A percentile compares a stretch with the other conserved stretches of the same genome.
phyloP scores from a whole-genome alignment of 257 asterid genomes.

The Solanum bulbocastanum region DNA sequence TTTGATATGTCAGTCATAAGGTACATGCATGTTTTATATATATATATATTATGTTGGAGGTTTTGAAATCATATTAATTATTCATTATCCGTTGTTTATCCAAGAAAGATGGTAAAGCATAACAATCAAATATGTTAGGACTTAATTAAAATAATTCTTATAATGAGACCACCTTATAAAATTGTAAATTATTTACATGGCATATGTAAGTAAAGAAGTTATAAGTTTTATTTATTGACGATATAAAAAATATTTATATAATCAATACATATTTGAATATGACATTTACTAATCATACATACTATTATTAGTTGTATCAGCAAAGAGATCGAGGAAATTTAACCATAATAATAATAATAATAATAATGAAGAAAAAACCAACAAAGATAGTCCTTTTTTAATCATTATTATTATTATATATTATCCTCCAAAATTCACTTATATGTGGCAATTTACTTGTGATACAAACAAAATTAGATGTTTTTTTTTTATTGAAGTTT shows the following conservation, averaged over 20 bases:
- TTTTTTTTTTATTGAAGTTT: background rate
- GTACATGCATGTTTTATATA: background rate
- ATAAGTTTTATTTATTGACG: background rate
- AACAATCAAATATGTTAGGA: background rate
- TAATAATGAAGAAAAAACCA: background rate
- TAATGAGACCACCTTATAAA: background rate
- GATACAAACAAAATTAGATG: background rate
- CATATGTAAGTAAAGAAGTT: no score
- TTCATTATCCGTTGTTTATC: background rate
- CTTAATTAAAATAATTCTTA: background rate
- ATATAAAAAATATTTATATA: background rate
- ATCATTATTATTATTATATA: background rate
- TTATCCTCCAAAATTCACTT: background rate
- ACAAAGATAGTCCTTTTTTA: background rate
- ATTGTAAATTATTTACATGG: background rate
- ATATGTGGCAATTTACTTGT: background rate
- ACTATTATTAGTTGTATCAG: background rate
- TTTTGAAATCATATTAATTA: background rate
- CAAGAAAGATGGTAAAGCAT: background rate
- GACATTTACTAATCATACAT: background rate
- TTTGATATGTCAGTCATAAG: background rate
- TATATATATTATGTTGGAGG: background rate
- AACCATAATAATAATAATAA: background rate
- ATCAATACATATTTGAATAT: background rate
- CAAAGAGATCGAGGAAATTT: background rate